phyloP scores from a whole-genome alignment of 2,329 filamentous ascomycete species.

The Xylariaceae sp. region DNA sequence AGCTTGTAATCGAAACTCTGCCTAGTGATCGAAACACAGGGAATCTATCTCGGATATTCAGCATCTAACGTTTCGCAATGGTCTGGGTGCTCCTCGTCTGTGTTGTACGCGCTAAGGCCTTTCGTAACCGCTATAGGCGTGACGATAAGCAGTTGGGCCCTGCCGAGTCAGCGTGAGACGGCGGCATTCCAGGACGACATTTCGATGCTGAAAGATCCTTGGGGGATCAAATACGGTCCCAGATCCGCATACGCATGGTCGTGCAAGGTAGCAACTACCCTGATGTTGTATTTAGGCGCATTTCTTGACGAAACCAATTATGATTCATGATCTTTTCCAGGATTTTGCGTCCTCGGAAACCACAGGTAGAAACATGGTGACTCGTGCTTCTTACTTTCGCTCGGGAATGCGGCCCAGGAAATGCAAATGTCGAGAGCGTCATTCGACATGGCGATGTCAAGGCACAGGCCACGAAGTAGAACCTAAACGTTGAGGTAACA shows the following conservation, averaged over 20 bases:
- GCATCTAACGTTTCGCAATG: constrained; percentile 19
- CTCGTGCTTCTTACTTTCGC: neutral
- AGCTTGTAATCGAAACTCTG: constrained; percentile 26
- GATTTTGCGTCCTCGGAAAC: constrained; percentile 2
- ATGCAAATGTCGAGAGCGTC: neutral
- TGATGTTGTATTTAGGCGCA: constrained; percentile 33
- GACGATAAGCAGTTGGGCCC: constrained; percentile 22
- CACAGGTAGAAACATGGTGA: neutral
- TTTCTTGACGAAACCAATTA: constrained; percentile 32
- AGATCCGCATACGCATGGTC: constrained; percentile 8
- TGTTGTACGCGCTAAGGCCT: constrained; percentile 21
- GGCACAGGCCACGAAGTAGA: no score
- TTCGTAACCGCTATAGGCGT: neutral
- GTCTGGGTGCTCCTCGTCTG: constrained; percentile 23
- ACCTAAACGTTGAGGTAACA: no score
- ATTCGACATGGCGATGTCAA: neutral
- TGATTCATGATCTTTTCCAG: constrained; percentile 30
- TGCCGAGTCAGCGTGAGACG: constrained; percentile 23
- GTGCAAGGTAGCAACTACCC: constrained; percentile 3
- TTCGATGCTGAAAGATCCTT: constrained; percentile 10
- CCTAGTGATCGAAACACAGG: constrained; percentile 20
- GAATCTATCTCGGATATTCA: constrained; percentile 22
- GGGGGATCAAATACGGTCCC: constrained; percentile 20
- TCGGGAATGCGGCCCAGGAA: no score
- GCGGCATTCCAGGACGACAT: constrained; percentile 20